Evolutionary conservation across 441 rosid genomes (phyloP), one percentile per base, ranked within the genome.

Genomic region (Populus tomentosa): DNA sequence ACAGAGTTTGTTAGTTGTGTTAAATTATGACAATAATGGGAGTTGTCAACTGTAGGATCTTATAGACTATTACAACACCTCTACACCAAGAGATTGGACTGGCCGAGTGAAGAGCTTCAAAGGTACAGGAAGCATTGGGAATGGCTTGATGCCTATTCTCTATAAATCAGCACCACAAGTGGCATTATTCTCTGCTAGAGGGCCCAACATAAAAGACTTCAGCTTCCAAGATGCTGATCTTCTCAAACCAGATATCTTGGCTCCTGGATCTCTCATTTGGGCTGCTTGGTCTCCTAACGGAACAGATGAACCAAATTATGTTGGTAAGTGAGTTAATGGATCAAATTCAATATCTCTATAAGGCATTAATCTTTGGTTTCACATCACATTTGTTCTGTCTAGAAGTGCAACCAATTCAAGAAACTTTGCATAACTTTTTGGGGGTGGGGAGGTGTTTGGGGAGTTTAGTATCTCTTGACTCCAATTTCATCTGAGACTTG

Each of bases 261-360:
- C 99, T 75, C 99, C 99, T 24, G 99, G 99, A 70, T 86, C 96
- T 82, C 87, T 94, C 50, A 97, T 97, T 76, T 97, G 99, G 99
- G 95, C 98, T 74, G 99, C 99, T 66, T 97, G 99, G 99, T 93
- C 98, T 75, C 91, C 87, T 26, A 94, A 94, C 85, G 99, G 98
- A 85, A 94, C 98, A 1, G 99, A 97, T 71, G 98, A 94, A 77
- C 85, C 94, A 77, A 94, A 97, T 82, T 97, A 87, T 38, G 82
- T 83, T 53, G 99, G 99, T 97, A 92, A 86, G 78, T 69, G 68
- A 67, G 38, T 65, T 63, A 46, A 36, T 24, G 18, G 69, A 40
- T 74, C 42, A 32, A 46, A 50, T 63, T 63, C 74, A 33, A 35
- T 61, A 61, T 69, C 42, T 50, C 26, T 24, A 28, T 67, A 16